Base-by-base conservation (phyloP, 2,329 filamentous ascomycete genomes). In the Neurospora crassa region DNA sequence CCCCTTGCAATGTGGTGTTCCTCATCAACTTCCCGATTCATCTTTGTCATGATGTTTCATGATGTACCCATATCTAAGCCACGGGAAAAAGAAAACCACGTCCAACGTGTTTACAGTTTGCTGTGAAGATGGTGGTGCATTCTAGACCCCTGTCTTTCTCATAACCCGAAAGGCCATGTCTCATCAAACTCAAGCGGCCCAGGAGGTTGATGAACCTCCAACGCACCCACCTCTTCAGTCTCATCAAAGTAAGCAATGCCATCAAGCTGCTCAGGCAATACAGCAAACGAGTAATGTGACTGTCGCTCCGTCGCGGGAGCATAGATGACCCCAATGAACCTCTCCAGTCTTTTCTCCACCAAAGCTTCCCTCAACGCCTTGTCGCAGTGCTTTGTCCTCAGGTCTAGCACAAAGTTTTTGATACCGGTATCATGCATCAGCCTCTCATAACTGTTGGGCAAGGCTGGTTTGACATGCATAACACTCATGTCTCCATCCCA, bases 241-340 rank as follows among this genome's bases (percentile, higher is more conserved):
- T 76, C 72, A 76, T 86, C 84, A 71, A 87, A 85, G 83, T 84
- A 87, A 4, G 86, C 74, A 71, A 82, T 82, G 1, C 79, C 83
- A 74, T 86, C 84, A 71, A 86, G 83, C 77, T 87, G 85, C 67
- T 82, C 78, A 53, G 83, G 79, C 68, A 86, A 76, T 67, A 81
- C 78, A 0, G 83, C 81, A 24, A 79, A 76, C 10, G 83, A 83
- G 75, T 87, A 87, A 74, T 86, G 84, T 45, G 84, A 85, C 72
- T 80, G 77, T 8, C 81, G 76, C 76, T 87, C 85, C 0, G 84
- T 85, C n/a, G 79, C 78, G 3, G 84, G 84, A 3, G 81, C 78
- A 74, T 87, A 87, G 42, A 87, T 83, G 14, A 87, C 85, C 0
- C 84, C 85, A 67, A 87, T 87, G 73, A 86, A 86, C 12, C 85